Percentiles rank a stretch among this genome's conserved stretches.
Conservation (phyloP, 345 rosid genomes). For the Salix caprea region DNA sequence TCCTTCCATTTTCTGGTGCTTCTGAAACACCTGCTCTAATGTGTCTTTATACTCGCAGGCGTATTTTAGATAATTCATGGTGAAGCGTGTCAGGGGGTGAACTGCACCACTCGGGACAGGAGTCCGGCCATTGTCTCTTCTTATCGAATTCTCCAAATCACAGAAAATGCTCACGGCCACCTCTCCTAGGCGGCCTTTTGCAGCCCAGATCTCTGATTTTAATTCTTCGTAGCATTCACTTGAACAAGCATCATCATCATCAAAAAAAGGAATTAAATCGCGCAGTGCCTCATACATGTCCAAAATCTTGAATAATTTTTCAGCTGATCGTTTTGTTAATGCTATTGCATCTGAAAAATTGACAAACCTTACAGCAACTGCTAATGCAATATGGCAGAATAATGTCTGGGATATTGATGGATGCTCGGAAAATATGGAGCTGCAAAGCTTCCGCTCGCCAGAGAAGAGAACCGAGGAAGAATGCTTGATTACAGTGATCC, state of each 20-base stretch:
- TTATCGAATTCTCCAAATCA: conserved; percentile 71
- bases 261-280: conserved; percentile 28
- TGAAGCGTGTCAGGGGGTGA: conserved; percentile 84
- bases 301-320: conserved; percentile 74
- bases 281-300: conserved; percentile 74
- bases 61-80: conserved; percentile 75
- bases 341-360: conserved; percentile 73
- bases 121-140: conserved; percentile 57
- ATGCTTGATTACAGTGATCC: conserved; percentile 58
- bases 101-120: conserved; percentile 85
- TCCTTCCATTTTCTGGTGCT: conserved; percentile 66
- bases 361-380: conserved; percentile 55
- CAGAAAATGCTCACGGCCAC: conserved; percentile 56
- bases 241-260: not conserved
- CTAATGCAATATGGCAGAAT: conserved; percentile 43
- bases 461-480: conserved; percentile 50
- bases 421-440: conserved; percentile 38
- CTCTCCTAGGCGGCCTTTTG: conserved; percentile 59
- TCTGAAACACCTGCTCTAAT: conserved; percentile 69
- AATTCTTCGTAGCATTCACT: conserved; percentile 29
- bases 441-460: conserved; percentile 47
- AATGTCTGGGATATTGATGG: conserved; percentile 36
- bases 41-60: conserved; percentile 74
- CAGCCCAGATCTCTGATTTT: conserved; percentile 41
- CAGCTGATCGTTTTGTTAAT: conserved; percentile 60